phyloP scores from a whole-genome alignment of 306 rosid species.

The Mimosa pudica region DNA sequence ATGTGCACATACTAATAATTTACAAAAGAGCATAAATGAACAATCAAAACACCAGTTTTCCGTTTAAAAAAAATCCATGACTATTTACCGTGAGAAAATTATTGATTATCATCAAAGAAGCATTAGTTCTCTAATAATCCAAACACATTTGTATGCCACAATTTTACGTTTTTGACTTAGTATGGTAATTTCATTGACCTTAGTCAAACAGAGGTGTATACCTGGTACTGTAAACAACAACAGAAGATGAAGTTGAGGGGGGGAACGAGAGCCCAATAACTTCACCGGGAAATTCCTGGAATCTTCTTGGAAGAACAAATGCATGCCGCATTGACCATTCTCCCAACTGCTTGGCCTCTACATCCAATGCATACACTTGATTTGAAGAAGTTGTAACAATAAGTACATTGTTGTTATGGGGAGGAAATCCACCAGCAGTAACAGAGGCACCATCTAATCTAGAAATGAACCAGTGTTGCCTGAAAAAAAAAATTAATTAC shows the following conservation, averaged over 20 bases:
- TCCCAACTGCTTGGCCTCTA: constrained; percentile 85
- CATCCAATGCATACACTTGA: constrained; percentile 86
- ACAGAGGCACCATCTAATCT: constrained; percentile 92
- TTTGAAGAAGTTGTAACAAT: constrained; percentile 89
- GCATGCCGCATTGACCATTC: constrained; percentile 82
- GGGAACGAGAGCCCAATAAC: constrained; percentile 93
- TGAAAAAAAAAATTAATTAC: constrained; percentile 35
- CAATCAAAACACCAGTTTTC: background rate
- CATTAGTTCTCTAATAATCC: background rate
- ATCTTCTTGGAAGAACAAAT: constrained; percentile 75
- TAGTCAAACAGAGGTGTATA: constrained; percentile 28
- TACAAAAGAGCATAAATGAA: background rate
- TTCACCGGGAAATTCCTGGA: constrained; percentile 96
- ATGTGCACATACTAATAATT: background rate
- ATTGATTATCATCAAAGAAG: background rate
- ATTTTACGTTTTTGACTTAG: constrained; percentile 10
- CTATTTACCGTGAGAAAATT: background rate
- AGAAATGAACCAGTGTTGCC: constrained; percentile 97
- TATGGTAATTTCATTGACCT: constrained; percentile 11
- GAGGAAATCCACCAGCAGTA: constrained; percentile 92
- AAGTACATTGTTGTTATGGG: constrained; percentile 68
- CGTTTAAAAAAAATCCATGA: background rate
- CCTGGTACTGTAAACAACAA: constrained; percentile 95
- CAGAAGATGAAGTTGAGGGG: constrained; percentile 62
- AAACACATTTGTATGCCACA: background rate